Conservation (phyloP, 1,284 basidiomycete genomes). For the Malassezia restricta region DNA sequence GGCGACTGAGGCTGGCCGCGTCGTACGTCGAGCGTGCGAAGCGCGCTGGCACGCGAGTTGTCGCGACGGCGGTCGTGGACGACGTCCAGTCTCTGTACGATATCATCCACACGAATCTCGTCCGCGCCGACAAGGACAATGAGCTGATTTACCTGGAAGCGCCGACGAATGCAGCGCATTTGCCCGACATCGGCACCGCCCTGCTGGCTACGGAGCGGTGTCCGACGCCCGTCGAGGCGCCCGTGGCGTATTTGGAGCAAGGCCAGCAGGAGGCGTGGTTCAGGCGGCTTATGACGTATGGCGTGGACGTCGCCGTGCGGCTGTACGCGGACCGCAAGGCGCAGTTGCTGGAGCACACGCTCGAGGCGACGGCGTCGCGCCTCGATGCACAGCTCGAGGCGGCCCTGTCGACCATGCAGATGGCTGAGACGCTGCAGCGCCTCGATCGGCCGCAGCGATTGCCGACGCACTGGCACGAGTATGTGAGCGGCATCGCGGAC, state of each 20-base stretch:
- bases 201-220: constrained; percentile 59
- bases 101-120: constrained; percentile 51
- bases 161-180: constrained; percentile 61
- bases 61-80: constrained; percentile 45
- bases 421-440: constrained; percentile 77
- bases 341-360: constrained; percentile 59
- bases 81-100: constrained; percentile 57
- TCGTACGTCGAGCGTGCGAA: constrained; percentile 60
- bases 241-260: constrained; percentile 31
- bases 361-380: constrained; percentile 57
- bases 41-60: constrained; percentile 58
- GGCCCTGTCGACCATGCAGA: constrained; percentile 59
- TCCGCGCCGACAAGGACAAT: constrained; percentile 71
- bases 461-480: constrained; percentile 67
- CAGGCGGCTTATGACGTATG: constrained; percentile 67
- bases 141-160: constrained; percentile 89
- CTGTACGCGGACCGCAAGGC: constrained; percentile 76
- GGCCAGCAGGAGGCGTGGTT: constrained; percentile 48
- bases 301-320: constrained; percentile 76
- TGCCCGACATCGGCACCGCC: constrained; percentile 59
- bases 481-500: constrained; percentile 42
- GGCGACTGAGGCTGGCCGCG: constrained; percentile 32
- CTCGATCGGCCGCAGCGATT: constrained; percentile 73
- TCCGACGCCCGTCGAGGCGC: constrained; percentile 53
- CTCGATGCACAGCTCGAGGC: constrained; percentile 57